Evolutionary conservation across 2,329 filamentous ascomycete species (phyloP).

Genomic region (Colletotrichum cuscutae): DNA sequence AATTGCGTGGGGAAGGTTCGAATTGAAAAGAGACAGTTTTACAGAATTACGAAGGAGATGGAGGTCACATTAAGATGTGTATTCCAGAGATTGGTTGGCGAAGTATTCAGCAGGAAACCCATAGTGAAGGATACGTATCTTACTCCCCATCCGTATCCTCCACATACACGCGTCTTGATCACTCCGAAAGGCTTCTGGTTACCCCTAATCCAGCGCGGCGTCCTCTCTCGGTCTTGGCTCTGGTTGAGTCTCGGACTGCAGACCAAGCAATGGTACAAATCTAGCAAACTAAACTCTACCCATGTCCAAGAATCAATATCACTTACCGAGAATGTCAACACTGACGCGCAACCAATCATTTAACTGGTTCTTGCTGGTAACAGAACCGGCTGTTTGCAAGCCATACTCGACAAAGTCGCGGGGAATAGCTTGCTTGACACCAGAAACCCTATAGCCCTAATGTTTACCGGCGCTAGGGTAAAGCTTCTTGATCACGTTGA

Average conservation of each 20-base stretch:
- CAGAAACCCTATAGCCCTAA: background rate
- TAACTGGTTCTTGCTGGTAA: background rate
- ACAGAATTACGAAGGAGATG: background rate
- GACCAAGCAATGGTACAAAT: background rate
- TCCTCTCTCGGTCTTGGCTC: background rate
- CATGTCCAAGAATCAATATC: background rate
- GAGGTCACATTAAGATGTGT: background rate
- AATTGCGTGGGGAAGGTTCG: no score
- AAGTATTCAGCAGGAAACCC: background rate
- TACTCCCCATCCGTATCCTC: background rate
- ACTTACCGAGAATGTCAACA: background rate
- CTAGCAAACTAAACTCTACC: background rate
- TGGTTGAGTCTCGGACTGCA: background rate
- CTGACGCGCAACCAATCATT: background rate
- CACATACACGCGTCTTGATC: fast-evolving
- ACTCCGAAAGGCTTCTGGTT: background rate
- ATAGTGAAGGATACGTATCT: background rate
- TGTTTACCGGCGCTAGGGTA: background rate
- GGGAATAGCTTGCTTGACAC: background rate
- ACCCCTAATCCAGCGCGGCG: background rate
- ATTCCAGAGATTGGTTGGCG: fast-evolving
- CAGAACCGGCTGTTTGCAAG: background rate
- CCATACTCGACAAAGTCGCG: background rate
- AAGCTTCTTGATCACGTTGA: background rate
- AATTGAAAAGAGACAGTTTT: no score